A percentile compares a stretch with the other conserved stretches of the same genome.
phyloP scores from a whole-genome alignment of 352 stramenopile species.

The Pythium phragmitis region DNA sequence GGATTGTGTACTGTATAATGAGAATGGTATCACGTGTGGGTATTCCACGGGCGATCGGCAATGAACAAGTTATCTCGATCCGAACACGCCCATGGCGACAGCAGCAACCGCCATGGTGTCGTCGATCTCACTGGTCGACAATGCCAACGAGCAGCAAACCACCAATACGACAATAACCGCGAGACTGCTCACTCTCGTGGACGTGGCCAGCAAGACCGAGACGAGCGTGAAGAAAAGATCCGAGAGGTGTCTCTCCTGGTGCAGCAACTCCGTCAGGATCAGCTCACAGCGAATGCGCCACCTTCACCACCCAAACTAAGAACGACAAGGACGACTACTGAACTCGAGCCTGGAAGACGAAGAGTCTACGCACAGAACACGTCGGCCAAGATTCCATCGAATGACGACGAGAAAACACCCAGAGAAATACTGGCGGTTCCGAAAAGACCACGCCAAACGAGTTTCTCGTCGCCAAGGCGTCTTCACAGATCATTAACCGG shows the following conservation, averaged over 20 bases:
- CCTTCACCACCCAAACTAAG: neutral
- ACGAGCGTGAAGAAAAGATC: constrained; percentile 8
- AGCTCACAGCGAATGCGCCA: neutral
- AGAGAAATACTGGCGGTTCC: constrained; percentile 24
- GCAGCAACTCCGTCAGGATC: neutral
- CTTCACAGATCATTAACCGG: constrained; percentile 60
- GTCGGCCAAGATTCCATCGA: constrained; percentile 8
- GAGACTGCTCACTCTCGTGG: constrained; percentile 39
- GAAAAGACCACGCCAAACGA: constrained; percentile 51
- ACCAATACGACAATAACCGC: neutral
- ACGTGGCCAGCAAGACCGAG: constrained; percentile 42
- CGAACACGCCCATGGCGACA: neutral
- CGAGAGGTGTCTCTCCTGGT: neutral
- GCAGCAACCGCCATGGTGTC: neutral
- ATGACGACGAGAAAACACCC: constrained; percentile 13
- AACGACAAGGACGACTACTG: constrained; percentile 48
- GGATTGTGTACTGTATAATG: neutral
- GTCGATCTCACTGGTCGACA: constrained; percentile 34
- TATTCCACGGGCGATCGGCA: constrained; percentile 50
- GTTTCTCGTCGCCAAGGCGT: constrained; percentile 51
- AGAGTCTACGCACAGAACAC: constrained; percentile 2
- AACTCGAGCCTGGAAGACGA: constrained; percentile 49
- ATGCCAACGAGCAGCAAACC: constrained; percentile 32
- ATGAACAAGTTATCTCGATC: constrained; percentile 7
- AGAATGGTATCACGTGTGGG: constrained; percentile 34